A percentile compares a stretch with the other conserved stretches of the same genome.
Conservation (phyloP, 805 yeast species). For the Dipodascus albidus region DNA sequence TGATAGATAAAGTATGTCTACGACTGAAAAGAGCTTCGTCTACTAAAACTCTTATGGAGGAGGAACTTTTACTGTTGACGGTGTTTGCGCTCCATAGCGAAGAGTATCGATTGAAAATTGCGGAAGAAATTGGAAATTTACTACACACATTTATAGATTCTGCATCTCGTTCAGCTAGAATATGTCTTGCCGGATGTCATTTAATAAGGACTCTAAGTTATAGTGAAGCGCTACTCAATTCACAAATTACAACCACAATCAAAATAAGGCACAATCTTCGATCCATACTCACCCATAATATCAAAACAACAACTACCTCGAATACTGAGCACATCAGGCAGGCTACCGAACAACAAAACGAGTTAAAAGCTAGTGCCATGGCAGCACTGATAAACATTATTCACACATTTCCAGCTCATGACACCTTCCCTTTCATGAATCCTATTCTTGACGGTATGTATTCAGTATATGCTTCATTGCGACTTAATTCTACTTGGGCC, state of each 20-base stretch:
- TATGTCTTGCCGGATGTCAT: not conserved
- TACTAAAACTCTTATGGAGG: not conserved
- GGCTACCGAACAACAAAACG: not conserved
- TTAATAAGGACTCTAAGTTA: not conserved
- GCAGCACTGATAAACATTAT: not conserved
- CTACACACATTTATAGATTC: constrained; percentile 1
- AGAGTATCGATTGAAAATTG: not conserved
- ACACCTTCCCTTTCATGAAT: not conserved
- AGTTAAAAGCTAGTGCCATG: not conserved
- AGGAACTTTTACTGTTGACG: not conserved
- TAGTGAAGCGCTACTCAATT: not conserved
- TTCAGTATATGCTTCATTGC: not conserved
- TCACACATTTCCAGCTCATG: not conserved
- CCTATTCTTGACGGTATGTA: not conserved
- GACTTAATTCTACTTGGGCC: not conserved
- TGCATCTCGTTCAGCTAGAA: not conserved
- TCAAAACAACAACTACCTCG: not conserved
- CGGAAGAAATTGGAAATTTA: not conserved
- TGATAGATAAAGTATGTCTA: not conserved
- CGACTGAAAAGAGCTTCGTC: not conserved
- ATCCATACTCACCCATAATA: not conserved
- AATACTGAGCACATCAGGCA: not conserved
- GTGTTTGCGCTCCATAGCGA: not conserved
- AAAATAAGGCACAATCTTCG: not conserved
- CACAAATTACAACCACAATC: not conserved